Conservation (phyloP, 176 grass and related monocot species). For the Panicum miliaceum region DNA sequence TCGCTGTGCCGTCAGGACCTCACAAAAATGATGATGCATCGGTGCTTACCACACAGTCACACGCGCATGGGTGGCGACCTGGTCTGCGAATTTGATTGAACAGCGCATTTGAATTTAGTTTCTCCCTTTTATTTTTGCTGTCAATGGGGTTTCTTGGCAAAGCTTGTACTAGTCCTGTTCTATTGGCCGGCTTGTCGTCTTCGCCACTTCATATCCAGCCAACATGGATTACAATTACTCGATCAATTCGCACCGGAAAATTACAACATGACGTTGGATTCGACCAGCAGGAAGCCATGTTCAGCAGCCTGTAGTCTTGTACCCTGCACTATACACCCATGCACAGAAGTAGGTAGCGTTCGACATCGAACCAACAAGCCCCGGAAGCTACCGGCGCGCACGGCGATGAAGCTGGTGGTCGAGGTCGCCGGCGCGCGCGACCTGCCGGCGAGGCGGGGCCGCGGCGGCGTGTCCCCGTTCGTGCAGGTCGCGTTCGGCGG, state of each 20-base stretch:
- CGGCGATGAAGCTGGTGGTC: slow-evolving; percentile 19
- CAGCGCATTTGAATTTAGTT: not conserved
- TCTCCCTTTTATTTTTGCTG: no score
- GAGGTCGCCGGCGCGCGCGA: slow-evolving; percentile 33
- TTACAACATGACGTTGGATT: not conserved
- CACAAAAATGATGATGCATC: not conserved
- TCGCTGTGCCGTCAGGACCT: not conserved
- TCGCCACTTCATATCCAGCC: not conserved
- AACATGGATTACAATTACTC: not conserved
- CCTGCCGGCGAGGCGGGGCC: slow-evolving; percentile 25
- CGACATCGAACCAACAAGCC: not conserved
- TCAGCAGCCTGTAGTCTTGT: no score
- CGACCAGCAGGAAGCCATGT: not conserved
- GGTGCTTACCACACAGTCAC: not conserved
- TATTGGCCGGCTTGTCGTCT: not conserved
- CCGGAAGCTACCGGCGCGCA: not conserved
- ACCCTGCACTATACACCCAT: no score
- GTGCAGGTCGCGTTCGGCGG: slow-evolving; percentile 29
- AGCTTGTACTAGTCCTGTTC: not conserved
- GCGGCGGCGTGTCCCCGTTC: slow-evolving; percentile 28
- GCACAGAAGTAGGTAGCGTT: not conserved
- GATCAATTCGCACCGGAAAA: not conserved
- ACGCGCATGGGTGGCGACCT: not conserved
- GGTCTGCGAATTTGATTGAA: no score
- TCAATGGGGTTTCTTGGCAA: slow-evolving; percentile 1